Base-by-base conservation (phyloP, 305 asterid genomes). In the Plantago coronopus region DNA sequence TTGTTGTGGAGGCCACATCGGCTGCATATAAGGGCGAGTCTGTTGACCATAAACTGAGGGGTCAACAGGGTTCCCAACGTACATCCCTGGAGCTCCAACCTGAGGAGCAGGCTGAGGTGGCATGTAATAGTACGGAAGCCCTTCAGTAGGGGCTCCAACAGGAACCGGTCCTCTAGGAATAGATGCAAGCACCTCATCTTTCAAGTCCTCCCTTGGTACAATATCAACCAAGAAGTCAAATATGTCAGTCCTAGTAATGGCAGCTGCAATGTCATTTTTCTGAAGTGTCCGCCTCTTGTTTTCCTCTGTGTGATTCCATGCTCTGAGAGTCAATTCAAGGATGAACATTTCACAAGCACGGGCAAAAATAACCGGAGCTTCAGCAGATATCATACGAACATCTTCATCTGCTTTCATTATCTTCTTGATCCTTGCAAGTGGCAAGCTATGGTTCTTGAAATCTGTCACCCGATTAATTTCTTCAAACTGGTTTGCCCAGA, bases 291-390 rank as follows among this genome's bases (percentile, higher is more conserved):
- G 79, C 84, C 98, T 83, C 62, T 91, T 91, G 79, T 91, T 91
- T 81, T 91, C 98, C 83, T 91, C 98, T 0, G 98, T 91, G 76
- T 88, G 95, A 58, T 82, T 91, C 98, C 96, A 91, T 1, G 98
- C 89, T 17, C 94, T 89, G 61, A 88, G 65, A 1, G 96, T 91
- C 69, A 91, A 65, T 70, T 91, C 98, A n/a, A 91, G 95, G 57
- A 91, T 88, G 72, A 91, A 91, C 96, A 91, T 88, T 66, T 91
- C 98, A 59, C 98, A 91, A 50, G 98, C 98, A 15, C 94, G 84
- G 17, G 98, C 96, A 25, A 88, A 91, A 69, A 91, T 74, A 7
- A 91, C 96, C 0, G 96, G 98, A 5, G 98, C 96, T 70, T 91
- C 98, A 9, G 98, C 96, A 37, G 98, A 88, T 47, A 91, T 91